Evolutionary conservation across 1,139 yeast species (phyloP), one percentile per base, ranked within the genome.

Genomic region (Blastobotrys proliferans): DNA sequence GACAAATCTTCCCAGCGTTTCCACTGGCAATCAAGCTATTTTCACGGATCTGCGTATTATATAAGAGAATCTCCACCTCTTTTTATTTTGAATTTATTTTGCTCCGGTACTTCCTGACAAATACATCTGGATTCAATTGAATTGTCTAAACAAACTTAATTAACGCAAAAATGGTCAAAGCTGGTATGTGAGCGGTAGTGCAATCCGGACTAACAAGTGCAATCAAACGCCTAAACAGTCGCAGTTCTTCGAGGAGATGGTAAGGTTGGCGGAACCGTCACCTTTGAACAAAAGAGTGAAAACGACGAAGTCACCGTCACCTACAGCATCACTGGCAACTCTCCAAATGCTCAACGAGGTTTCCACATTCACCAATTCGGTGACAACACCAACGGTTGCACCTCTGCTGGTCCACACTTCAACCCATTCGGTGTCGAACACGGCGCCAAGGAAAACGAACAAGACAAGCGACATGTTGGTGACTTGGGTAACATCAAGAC

Each of bases 321-420:
- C 19, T 92, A 88, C 81, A 92, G 88, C 61, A 84, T 92, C 62
- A 59, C 77, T 43, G 97, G 97, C 63, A 86, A 87, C 68, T 82
- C 80, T 55, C 73, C 97, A 51, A 83, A 86, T 59, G 88, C 96
- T 39, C 71, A 76, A 67, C 83, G 96, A 70, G 98, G 97, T 40
- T 90, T 92, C 95, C 98, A 92, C 76, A 73, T 92, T 64, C 98
- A 92, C 72, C 84, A 86, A 64, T 92, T 90, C 62, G 98, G 98
- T 73, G 98, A 92, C 76, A 87, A 88, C 79, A 88, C 97, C 72
- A 90, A 92, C 67, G 97, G 98, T 52, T 90, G 97, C 73, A 88
- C 96, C 50, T 87, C 97, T 54, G 97, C 98, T 46, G 98, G 98
- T 61, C 96, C 97, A 49, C 98, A 92, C 73, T 90, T 87, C 81